Conservation (phyloP, 2,329 filamentous ascomycete species). For the Trichophyton schoenleinii region DNA sequence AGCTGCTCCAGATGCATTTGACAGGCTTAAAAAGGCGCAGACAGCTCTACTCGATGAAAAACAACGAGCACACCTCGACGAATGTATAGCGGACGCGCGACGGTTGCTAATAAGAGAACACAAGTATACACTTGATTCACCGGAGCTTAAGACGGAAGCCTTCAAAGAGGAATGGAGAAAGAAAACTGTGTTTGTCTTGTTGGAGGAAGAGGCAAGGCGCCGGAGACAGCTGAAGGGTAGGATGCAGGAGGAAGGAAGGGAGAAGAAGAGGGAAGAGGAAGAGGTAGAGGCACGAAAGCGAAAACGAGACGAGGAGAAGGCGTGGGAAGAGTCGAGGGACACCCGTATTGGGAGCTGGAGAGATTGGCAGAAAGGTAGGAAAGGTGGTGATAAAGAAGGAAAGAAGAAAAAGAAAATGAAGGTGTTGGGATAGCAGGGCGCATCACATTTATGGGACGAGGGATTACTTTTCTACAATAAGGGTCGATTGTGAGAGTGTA, state of each 20-base stretch:
- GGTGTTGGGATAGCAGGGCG: slow-evolving; percentile 26
- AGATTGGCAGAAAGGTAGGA: slow-evolving; percentile 63
- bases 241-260: slow-evolving; percentile 90
- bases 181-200: slow-evolving; percentile 77
- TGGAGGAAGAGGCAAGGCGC: slow-evolving; percentile 81
- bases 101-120: slow-evolving; percentile 89
- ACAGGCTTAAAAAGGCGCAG: slow-evolving; percentile 90
- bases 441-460: not conserved
- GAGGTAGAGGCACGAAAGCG: slow-evolving; percentile 69
- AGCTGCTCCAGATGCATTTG: slow-evolving; percentile 84
- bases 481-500: not conserved
- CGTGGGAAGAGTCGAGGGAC: slow-evolving; percentile 89
- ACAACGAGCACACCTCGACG: slow-evolving; percentile 71
- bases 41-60: slow-evolving; percentile 89
- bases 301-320: slow-evolving; percentile 83
- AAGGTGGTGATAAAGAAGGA: slow-evolving; percentile 38
- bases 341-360: slow-evolving; percentile 89
- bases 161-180: slow-evolving; percentile 80
- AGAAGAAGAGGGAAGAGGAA: slow-evolving; percentile 74
- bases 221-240: slow-evolving; percentile 79
- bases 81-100: slow-evolving; percentile 89
- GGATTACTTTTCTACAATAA: not conserved
- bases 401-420: slow-evolving; percentile 51
- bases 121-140: slow-evolving; percentile 81
- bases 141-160: slow-evolving; percentile 65